Base-by-base conservation (phyloP, 331 rosid species). In the Rhamnella rubrinervis region DNA sequence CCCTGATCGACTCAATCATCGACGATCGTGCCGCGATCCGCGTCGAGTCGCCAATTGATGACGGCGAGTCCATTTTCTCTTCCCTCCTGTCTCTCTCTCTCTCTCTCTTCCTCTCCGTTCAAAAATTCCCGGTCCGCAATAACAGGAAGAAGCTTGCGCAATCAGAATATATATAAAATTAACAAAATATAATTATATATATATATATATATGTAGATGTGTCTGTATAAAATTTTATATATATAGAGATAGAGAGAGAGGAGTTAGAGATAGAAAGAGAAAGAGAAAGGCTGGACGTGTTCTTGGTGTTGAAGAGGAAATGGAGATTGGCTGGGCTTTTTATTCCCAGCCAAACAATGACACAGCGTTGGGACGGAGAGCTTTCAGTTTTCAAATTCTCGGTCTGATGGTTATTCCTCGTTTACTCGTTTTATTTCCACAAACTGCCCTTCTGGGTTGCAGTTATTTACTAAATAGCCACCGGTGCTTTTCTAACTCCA, bases 1-100 rank as follows among this genome's bases (percentile, higher is more conserved):
- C 89, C 51, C 77, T 61, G n/a, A 95, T 16, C 6, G 99, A 95
- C 2, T 91, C 97, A 1, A 86, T 61, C 65, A 91, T 20, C 66
- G 99, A 91, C 31, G 96, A 68, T 70, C 93, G 77, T 49, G 82
- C 82, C 50, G 78, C 68, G 68, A 83, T 66, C 77, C 85, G 85
- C 49, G 83, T 77, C 4, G 84, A 67, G 6, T 74, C 84, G n/a
- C 75, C 82, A 17, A 69, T 39, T 61, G 90, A 20, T 52, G 92
- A 41, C 82, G 93, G 87, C 71, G 95, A 68, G 5, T 70, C 87
- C 98, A 89, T 89, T 67, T 44, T 63, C 55, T 47, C 12, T 40
- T 19, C n/a, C 71, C 47, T 23, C 7, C 25, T 23, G 7, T 21
- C 39, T 38, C 20, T 37, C 58, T 39, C 13, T 17, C 38, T 44